A percentile compares a stretch with the other conserved stretches of the same genome.
These are phyloP conservation scores for Hyparrhenia diplandra DNA, from an alignment of 176 grass and related monocot genomes.

Conservation along the genomic window DNA sequence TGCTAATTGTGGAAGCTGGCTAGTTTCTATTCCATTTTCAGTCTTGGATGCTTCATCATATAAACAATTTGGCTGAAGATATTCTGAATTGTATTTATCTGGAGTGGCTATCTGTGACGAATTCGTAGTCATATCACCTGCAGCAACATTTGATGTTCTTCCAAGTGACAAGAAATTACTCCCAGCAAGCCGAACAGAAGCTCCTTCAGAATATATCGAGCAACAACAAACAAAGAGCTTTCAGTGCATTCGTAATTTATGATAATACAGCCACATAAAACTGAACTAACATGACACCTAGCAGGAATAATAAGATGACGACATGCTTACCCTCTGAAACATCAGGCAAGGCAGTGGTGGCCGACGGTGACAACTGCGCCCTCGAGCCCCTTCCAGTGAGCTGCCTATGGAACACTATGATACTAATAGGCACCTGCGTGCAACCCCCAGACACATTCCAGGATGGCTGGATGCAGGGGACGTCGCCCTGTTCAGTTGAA, in stretches of 20 bases:
- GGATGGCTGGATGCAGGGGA: conserved; percentile 8
- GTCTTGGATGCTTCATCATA: conserved; percentile 2
- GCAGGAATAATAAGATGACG: conserved; percentile 18
- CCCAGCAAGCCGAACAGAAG: conserved; percentile 16
- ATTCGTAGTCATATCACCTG: background rate
- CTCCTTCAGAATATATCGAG: conserved; percentile 13
- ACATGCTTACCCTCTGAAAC: conserved; percentile 27
- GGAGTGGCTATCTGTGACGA: conserved; percentile 23
- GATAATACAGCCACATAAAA: background rate
- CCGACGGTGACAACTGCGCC: background rate
- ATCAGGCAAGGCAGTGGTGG: conserved; percentile 24
- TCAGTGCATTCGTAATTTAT: conserved; percentile 9
- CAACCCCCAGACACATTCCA: conserved; percentile 22
- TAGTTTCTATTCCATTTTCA: too few relatives aligned
- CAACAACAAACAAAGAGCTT: background rate
- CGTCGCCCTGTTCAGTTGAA: conserved; percentile 8
- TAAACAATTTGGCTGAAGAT: background rate
- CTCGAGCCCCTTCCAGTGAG: conserved; percentile 8
- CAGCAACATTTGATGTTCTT: conserved; percentile 5
- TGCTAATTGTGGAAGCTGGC: background rate
- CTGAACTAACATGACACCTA: background rate
- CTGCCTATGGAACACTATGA: conserved; percentile 37
- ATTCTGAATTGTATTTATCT: conserved; percentile 2
- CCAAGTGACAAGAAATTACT: conserved; percentile 36
- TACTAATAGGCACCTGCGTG: conserved; percentile 49